Evolutionary conservation across 352 stramenopile genomes (phyloP), one percentile per base, ranked within the genome.

Genomic region (Pythium utonaiense): DNA sequence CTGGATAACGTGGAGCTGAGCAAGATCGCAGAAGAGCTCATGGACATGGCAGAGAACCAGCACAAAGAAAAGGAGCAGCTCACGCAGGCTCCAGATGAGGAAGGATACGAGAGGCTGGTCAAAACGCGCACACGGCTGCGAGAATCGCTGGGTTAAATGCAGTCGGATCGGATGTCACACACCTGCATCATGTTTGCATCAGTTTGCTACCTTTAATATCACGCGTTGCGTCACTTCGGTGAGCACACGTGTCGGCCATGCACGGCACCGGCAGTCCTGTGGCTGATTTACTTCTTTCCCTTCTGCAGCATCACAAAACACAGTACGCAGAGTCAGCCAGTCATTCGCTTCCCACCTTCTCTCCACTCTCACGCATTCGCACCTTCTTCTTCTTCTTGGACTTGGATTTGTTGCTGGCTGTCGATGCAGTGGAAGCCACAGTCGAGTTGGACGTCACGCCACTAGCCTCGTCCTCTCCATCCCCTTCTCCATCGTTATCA

Each of bases 321-420:
- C 13, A 33, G 28, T 9, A 30, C 27, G 27, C 13, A 42, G 8
- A 40, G 53, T 33, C 28, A 33, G 28, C 9, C 28, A 5, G 9
- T 33, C 28, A 33, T 33, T 33, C 28, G 28, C 28, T 10, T 33
- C 9, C 5, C 5, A 9, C 1, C 10, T 50, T 7, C 24, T 21
- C 19, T 47, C 30, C n/a, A 27, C 8, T 3, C 28, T 6, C 9
- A 10, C 36, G 50, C 14, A 51, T 55, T 50, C 64, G 52, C 31
- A 56, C 53, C 59, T 64, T 62, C 71, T 87, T 86, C 78, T 81
- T 83, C 75, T 89, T 89, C 64, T 83, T 84, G 65, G 83, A 86
- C n/a, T 83, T 85, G 53, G 78, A 80, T 53, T 69, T 77, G 30
- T 61, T 62, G 42, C 33, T 53, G n/a, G 69, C 68, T 38, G 64